Conservation (phyloP, 2,329 filamentous ascomycete genomes). For the Xylariaceae sp. region DNA sequence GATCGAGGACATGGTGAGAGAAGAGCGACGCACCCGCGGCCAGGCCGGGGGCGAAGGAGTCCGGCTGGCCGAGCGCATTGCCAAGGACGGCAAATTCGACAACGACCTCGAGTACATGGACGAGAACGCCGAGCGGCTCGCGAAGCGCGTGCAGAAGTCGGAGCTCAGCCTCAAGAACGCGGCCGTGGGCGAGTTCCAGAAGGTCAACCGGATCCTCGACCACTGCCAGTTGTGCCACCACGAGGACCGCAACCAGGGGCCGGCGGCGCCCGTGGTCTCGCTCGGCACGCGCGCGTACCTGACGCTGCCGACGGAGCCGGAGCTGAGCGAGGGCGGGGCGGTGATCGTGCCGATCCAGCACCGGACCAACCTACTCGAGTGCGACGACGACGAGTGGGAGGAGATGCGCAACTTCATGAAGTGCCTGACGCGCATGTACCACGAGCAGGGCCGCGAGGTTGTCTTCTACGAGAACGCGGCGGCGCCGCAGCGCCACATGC, state of each 20-base stretch:
- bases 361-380: slow-evolving; percentile 85
- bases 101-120: slow-evolving; percentile 95
- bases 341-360: slow-evolving; percentile 87
- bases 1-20: slow-evolving; percentile 93
- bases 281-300: slow-evolving; percentile 81
- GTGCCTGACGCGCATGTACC: slow-evolving; percentile 85
- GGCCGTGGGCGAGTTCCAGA: slow-evolving; percentile 83
- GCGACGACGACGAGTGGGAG: slow-evolving; percentile 98
- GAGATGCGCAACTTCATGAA: slow-evolving; percentile 99
- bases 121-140: slow-evolving; percentile 87
- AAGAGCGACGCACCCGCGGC: slow-evolving; percentile 79
- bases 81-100: slow-evolving; percentile 85
- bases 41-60: slow-evolving; percentile 72
- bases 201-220: slow-evolving; percentile 79
- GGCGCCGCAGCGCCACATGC: slow-evolving; percentile 64
- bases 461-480: slow-evolving; percentile 98
- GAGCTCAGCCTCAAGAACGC: slow-evolving; percentile 81
- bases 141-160: slow-evolving; percentile 78
- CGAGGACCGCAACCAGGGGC: slow-evolving; percentile 67
- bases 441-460: slow-evolving; percentile 84
- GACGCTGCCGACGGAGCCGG: slow-evolving; percentile 82
- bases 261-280: slow-evolving; percentile 77
- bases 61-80: slow-evolving; percentile 83
- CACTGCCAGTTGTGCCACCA: slow-evolving; percentile 86
- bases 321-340: slow-evolving; percentile 74